Percentiles rank a stretch among this genome's conserved stretches.
Evolutionary conservation across 306 rosid genomes (phyloP).

Genomic region (Casuarina cunninghamiana): DNA sequence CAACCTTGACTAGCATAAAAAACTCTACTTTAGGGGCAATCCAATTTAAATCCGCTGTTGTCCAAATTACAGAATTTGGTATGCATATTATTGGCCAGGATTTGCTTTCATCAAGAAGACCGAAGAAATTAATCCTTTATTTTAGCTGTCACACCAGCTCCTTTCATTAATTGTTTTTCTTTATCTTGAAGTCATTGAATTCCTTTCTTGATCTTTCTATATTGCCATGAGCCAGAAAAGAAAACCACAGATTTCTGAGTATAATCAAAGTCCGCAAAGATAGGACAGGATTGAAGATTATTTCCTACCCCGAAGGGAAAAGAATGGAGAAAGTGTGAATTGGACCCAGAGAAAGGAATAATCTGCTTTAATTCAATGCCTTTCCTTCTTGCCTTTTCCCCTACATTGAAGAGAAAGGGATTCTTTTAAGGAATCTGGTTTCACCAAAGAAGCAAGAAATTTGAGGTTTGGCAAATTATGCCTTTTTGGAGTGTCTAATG

Average conservation of each 20-base stretch:
- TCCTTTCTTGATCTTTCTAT: background rate
- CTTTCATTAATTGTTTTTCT: background rate
- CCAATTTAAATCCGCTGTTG: no score
- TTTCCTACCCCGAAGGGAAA: conserved; percentile 6
- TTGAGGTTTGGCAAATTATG: background rate
- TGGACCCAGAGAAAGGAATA: conserved; percentile 26
- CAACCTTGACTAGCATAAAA: background rate
- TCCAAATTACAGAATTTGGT: background rate
- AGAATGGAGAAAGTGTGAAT: background rate
- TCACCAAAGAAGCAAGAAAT: conserved; percentile 14
- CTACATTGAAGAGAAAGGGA: background rate
- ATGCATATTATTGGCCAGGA: background rate
- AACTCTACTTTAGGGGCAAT: background rate
- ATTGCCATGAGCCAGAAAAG: background rate
- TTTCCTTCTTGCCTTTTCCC: conserved; percentile 2
- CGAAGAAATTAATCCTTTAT: background rate
- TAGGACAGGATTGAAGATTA: background rate
- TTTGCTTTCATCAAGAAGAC: background rate
- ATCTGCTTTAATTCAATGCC: conserved; percentile 3
- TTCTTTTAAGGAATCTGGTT: conserved; percentile 19
- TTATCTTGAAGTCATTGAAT: background rate
- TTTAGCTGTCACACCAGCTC: background rate
- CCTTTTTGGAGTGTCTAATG: background rate
- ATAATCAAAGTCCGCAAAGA: no score
- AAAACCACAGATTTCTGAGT: no score